Percentiles rank a stretch among this genome's conserved stretches.
Evolutionary conservation across 148 eudicot species (phyloP).

Genomic region (Rhododendron ovatum): DNA sequence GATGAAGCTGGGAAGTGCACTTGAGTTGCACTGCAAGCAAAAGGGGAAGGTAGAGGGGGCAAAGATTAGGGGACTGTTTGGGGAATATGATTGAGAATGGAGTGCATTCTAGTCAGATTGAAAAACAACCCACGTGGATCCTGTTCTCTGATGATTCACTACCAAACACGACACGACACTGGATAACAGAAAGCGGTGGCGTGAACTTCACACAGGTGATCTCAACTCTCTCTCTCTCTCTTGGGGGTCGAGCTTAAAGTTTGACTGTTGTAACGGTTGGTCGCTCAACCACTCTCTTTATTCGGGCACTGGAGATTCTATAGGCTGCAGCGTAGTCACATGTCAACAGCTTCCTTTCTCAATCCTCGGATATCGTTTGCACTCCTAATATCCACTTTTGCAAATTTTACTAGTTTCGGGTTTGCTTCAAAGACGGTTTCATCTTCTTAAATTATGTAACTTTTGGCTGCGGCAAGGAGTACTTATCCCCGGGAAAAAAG

Average conservation of each 20-base stretch:
- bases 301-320: not conserved
- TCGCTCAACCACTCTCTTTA: not conserved
- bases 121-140: not conserved
- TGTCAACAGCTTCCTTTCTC: too few species aligned
- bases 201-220: slow-evolving; percentile 5
- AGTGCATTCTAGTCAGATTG: not conserved
- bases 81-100: not conserved
- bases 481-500: too few species aligned
- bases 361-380: too few species aligned
- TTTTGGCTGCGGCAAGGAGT: too few species aligned
- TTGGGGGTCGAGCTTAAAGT: not conserved
- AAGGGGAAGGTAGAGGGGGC: not conserved
- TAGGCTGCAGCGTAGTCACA: not conserved
- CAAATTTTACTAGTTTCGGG: too few species aligned
- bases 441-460: too few species aligned
- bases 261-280: not conserved
- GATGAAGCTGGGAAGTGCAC: not conserved
- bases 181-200: slow-evolving; percentile 19
- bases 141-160: not conserved
- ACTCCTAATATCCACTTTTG: too few species aligned
- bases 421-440: too few species aligned
- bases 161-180: slow-evolving; percentile 17
- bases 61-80: not conserved
- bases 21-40: not conserved
- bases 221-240: not conserved